Conservation (phyloP, 441 rosid genomes). For the California macrophylla region DNA sequence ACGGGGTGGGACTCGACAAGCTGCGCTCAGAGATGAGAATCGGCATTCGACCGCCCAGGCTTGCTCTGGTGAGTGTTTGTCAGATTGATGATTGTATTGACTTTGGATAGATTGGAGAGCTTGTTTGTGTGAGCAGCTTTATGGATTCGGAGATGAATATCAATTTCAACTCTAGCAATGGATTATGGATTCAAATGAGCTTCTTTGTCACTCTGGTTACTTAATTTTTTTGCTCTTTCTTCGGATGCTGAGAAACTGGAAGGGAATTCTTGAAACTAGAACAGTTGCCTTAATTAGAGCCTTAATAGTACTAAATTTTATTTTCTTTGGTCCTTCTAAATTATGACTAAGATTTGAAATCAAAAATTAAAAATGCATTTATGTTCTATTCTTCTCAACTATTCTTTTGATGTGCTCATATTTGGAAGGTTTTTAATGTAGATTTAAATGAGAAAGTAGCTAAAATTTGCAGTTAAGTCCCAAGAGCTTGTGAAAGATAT, state of each 20-base stretch:
- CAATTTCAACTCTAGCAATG: background rate
- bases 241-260: background rate
- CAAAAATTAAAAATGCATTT: background rate
- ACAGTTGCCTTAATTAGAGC: background rate
- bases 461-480: background rate
- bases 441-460: background rate
- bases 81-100: constrained; percentile 5
- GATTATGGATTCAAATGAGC: background rate
- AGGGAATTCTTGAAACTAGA: background rate
- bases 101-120: background rate
- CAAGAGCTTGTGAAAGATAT: background rate
- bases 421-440: background rate
- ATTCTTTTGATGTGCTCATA: background rate
- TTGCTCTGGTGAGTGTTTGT: constrained; percentile 63
- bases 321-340: background rate
- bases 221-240: background rate
- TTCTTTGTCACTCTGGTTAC: background rate
- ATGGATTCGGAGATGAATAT: background rate
- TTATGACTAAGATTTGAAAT: background rate
- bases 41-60: constrained; percentile 75
- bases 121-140: background rate
- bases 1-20: constrained; percentile 46
- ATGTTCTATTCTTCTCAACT: background rate
- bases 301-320: background rate
- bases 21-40: constrained; percentile 41